Base-by-base conservation (phyloP, 768 basidiomycete genomes). In the Artomyces pyxidatus region DNA sequence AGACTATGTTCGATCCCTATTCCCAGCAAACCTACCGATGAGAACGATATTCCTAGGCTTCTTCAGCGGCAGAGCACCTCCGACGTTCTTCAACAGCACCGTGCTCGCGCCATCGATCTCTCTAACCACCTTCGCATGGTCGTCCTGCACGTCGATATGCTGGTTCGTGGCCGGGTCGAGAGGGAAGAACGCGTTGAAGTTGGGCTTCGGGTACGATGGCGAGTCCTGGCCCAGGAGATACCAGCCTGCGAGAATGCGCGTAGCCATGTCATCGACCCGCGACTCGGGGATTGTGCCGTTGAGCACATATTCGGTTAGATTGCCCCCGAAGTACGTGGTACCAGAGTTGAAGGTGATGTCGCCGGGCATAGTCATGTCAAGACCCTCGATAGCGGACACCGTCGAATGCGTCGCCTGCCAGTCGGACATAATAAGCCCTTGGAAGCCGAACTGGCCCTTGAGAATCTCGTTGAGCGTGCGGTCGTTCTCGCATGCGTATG, bases 191-290 rank as follows among this genome's bases (percentile, higher is more conserved):
- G 80, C 77, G 59, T 89, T 77, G 63, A 92, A 91, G 69, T 81
- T 88, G 55, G 76, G 73, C 11, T 59, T 51, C 0, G 90, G 88
- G 65, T 75, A 93, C 11, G 67, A 64, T 6, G 71, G 60, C 12
- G 68, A 63, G 63, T 92, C 83, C 65, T 89, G 86, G 29, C 71
- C 68, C 39, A 85, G 71, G 45, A 77, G 65, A 58, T 82, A 88
- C 77, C 80, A 91, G 0, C 71, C 67, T 3, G 87, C 83, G 22
- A 91, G 61, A 57, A 92, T 83, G 26, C 89, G 81, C 8, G 77
- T 81, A 4, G 84, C 88, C 86, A 91, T 90, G 60, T 93, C 89
- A 47, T 83, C 80, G 5, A 87, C 65, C 5, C 87, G 77, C 3
- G 71, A 60, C 53, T 73, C 69, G 0, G 84, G 73, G 45, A 93